A percentile compares a stretch with the other conserved stretches of the same genome.
Conservation (phyloP, 2,329 filamentous ascomycete genomes). For the Microsporum audouinii region DNA sequence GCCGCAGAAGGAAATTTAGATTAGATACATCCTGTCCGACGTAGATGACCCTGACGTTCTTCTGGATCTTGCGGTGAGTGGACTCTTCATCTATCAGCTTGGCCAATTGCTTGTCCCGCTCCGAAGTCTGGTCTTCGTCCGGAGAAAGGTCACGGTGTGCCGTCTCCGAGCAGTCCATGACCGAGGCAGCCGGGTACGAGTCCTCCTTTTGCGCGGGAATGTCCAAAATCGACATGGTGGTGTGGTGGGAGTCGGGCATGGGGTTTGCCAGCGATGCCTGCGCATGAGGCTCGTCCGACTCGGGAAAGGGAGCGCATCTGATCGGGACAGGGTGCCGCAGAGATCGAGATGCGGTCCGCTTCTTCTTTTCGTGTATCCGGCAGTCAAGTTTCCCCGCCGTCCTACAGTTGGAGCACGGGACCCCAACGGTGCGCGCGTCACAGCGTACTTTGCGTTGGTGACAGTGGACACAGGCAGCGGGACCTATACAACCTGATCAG, state of each 20-base stretch:
- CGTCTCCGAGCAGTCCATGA: background rate
- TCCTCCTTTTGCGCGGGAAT: background rate
- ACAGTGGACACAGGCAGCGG: conserved; percentile 39
- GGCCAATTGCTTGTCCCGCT: conserved; percentile 38
- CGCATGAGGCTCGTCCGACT: conserved; percentile 5
- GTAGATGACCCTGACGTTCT: conserved; percentile 41
- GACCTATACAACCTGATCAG: conserved; percentile 18
- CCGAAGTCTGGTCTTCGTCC: conserved; percentile 31
- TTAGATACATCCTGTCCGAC: conserved; percentile 48
- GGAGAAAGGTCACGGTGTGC: conserved; percentile 19
- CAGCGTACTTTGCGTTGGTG: conserved; percentile 43
- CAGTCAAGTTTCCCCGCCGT: conserved; percentile 34
- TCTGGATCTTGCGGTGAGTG: conserved; percentile 36
- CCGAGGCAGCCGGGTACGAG: background rate
- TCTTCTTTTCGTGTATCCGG: conserved; percentile 42
- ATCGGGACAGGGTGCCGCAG: conserved; percentile 38
- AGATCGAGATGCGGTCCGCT: conserved; percentile 33
- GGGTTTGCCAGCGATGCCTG: conserved; percentile 5
- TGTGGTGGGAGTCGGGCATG: background rate
- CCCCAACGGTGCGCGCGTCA: conserved; percentile 38
- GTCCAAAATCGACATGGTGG: background rate
- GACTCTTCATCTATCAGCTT: conserved; percentile 42
- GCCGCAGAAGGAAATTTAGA: conserved; percentile 44
- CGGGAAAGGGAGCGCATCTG: conserved; percentile 27
- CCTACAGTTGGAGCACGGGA: conserved; percentile 41